phyloP scores from a whole-genome alignment of 1,284 basidiomycete genomes.

The Ustanciosporium gigantosporum region DNA sequence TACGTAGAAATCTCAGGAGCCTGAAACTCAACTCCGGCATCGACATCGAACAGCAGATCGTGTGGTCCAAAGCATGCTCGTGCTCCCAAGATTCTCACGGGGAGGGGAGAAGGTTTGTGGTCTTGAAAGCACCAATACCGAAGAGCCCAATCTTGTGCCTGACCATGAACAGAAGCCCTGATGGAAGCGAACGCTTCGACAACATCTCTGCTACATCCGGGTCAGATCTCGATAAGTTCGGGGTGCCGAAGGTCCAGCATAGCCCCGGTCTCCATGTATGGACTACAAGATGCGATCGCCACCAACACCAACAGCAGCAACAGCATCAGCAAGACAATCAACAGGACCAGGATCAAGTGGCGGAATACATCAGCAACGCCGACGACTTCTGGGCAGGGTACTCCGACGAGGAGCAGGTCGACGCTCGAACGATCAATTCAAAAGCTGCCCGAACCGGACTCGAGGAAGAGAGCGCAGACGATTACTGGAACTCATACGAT shows the following conservation, averaged over 20 bases:
- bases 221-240: not conserved
- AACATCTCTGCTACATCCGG: conserved; percentile 7
- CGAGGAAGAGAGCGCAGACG: not conserved
- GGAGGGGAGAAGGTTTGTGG: not conserved
- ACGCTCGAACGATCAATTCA: too few species aligned
- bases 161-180: not conserved
- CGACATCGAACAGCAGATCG: not conserved
- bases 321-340: too few species aligned
- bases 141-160: not conserved
- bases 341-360: conserved; percentile 1
- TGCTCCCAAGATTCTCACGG: conserved; percentile 9
- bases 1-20: not conserved
- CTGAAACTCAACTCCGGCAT: not conserved
- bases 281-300: not conserved
- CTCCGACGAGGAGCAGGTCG: conserved; percentile 13
- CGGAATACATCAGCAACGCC: conserved; percentile 32
- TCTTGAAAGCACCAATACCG: conserved; percentile 1
- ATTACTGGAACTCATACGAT: conserved; percentile 1
- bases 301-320: not conserved
- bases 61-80: not conserved
- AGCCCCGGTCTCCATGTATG: conserved; percentile 1
- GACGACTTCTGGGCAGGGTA: conserved; percentile 38
- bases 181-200: conserved; percentile 6
- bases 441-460: not conserved
- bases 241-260: not conserved